Base-by-base conservation (phyloP, 1,284 basidiomycete genomes). In the Coniferiporia sulphurascens region DNA sequence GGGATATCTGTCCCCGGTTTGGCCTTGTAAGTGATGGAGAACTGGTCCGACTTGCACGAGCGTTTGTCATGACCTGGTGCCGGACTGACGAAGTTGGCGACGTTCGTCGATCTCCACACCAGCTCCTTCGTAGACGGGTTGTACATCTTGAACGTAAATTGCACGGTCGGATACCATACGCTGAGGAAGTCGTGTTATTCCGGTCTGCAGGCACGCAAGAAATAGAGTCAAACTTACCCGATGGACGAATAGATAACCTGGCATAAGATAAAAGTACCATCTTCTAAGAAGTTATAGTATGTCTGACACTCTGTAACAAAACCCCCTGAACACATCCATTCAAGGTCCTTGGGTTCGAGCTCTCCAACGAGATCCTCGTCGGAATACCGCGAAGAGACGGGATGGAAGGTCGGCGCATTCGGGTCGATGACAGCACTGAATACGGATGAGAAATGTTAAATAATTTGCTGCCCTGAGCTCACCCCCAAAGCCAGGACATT, bases 191-290 rank as follows among this genome's bases (percentile, higher is more conserved):
- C 15, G 60, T 51, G 38, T 51, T 35, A 58, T 21, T n/a, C 17
- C 8, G 22, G 17, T n/a, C 22, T 38, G 12, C 43, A 51, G 35
- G 22, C 52, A 59, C 52, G 59, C 61, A 61, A 67, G 60, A 46
- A 51, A 52, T 56, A 35, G 52, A 59, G 55, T 52, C 45, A 52
- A 55, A 80, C 92, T 74, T 68, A 96, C 95, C 97, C 97, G 57
- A 96, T 84, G 50, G 91, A 82, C 2, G 94, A 96, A 79, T 98
- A 95, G 69, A 99, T 98, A 63, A 99, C 83, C 76, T 99, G 96
- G 68, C 84, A 87, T 83, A 93, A 91, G 63, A 97, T 65, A 58
- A 86, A 82, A 22, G 83, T 84, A 4, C 95, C 95, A 78, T 97
- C 92, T 44, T 87, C 83, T 12, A 93, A 79, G 65, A 91, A 81